These are phyloP conservation scores for Isatis tinctoria DNA, from an alignment of 345 rosid species.

Conservation along the genomic window DNA sequence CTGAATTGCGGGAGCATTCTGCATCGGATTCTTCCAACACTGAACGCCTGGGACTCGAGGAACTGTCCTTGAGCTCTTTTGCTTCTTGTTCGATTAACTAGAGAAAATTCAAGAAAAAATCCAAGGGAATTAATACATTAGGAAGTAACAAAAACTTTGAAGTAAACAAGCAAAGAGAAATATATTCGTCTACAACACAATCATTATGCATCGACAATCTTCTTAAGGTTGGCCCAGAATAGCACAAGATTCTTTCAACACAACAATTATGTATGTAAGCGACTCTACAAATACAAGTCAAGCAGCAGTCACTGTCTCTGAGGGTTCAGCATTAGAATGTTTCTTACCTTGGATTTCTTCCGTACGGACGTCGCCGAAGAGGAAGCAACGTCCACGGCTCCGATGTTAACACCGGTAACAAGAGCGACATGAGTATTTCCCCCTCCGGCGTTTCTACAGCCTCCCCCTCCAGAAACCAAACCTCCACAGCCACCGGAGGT, in stretches of 20 bases:
- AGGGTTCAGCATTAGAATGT: not conserved
- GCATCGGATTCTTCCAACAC: slow-evolving; percentile 75
- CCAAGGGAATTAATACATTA: not conserved
- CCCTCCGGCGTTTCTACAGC: too few species aligned
- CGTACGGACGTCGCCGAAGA: too few species aligned
- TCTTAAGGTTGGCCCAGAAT: not conserved
- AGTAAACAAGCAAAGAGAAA: not conserved
- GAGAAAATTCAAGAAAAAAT: not conserved
- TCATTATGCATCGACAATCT: slow-evolving; percentile 18
- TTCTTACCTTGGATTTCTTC: slow-evolving; percentile 73
- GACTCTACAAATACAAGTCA: not conserved
- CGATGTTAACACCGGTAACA: too few species aligned
- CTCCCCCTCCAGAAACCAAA: too few species aligned
- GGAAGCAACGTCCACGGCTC: too few species aligned
- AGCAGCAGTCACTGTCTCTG: not conserved
- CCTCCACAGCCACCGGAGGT: too few species aligned
- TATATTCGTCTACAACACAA: not conserved
- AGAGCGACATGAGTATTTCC: too few species aligned
- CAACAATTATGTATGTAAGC: not conserved
- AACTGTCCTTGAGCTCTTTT: slow-evolving; percentile 75
- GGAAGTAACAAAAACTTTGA: not conserved
- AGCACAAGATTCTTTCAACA: not conserved
- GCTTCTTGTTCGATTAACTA: slow-evolving; percentile 87
- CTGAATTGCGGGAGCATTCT: slow-evolving; percentile 83
- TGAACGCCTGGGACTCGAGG: slow-evolving; percentile 73